phyloP scores from a whole-genome alignment of 2,329 filamentous ascomycete genomes.

The Alternaria solani region DNA sequence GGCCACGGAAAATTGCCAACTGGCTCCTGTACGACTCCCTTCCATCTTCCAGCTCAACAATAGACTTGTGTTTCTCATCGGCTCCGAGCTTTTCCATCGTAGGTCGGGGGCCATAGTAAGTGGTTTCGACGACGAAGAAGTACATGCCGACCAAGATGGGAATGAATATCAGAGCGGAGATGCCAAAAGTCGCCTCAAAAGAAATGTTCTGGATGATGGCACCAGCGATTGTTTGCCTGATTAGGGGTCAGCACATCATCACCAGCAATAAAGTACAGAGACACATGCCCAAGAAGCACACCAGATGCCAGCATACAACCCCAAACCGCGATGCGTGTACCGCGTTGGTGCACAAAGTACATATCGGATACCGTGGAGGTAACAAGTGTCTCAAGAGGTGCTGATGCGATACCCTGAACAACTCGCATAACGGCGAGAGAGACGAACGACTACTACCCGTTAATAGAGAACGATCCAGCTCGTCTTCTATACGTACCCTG shows the following conservation, averaged over 20 bases:
- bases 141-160: conserved; percentile 53
- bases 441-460: conserved; percentile 40
- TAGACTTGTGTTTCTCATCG: conserved; percentile 38
- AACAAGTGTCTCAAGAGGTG: conserved; percentile 88
- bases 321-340: conserved; percentile 82
- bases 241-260: neutral
- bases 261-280: conserved; percentile 33
- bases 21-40: conserved; percentile 34
- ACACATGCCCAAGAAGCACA: conserved; percentile 52
- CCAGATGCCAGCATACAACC: conserved; percentile 47
- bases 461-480: neutral
- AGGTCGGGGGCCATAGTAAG: conserved; percentile 41
- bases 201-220: conserved; percentile 52
- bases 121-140: conserved; percentile 58
- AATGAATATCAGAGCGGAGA: conserved; percentile 55
- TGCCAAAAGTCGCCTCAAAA: conserved; percentile 55
- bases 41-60: conserved; percentile 25
- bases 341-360: conserved; percentile 87
- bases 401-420: conserved; percentile 84
- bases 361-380: conserved; percentile 90
- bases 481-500: conserved; percentile 20
- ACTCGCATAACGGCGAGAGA: conserved; percentile 66
- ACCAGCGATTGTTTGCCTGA: conserved; percentile 56
- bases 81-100: conserved; percentile 25
- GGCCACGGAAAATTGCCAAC: conserved; percentile 41